phyloP scores from a whole-genome alignment of 352 stramenopile species.

The Pythium aphanidermatum region DNA sequence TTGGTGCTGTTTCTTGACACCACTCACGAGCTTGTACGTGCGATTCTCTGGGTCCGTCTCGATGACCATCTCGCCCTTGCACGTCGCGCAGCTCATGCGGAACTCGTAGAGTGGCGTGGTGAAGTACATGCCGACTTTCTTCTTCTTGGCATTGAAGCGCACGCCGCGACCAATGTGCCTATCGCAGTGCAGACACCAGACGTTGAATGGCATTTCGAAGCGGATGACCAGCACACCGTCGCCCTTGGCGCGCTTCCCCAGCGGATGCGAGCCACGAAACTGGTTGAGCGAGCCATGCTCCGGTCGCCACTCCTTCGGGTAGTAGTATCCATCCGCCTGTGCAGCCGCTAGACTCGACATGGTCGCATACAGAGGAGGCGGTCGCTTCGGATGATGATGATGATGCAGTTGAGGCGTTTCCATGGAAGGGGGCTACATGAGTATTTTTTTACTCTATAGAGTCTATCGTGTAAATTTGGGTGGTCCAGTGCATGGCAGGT shows the following conservation, averaged over 20 bases:
- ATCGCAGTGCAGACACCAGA: conserved; percentile 86
- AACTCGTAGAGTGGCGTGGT: conserved; percentile 94
- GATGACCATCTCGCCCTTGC: conserved; percentile 87
- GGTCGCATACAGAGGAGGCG: neutral
- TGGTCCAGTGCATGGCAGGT: too few species aligned
- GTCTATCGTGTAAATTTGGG: too few species aligned
- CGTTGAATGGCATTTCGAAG: conserved; percentile 97
- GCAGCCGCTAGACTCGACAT: conserved; percentile 97
- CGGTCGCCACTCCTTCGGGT: conserved; percentile 89
- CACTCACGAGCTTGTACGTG: conserved; percentile 83
- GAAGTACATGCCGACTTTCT: conserved; percentile 87
- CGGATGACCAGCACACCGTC: conserved; percentile 91
- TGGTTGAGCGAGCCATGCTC: conserved; percentile 84
- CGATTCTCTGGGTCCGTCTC: conserved; percentile 93
- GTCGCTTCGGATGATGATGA: neutral
- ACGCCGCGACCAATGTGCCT: conserved; percentile 79
- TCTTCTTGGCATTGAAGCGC: conserved; percentile 97
- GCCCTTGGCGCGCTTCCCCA: conserved; percentile 74
- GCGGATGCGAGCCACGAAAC: conserved; percentile 65
- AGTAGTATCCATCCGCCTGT: conserved; percentile 98
- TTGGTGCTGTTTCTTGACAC: conserved; percentile 82
- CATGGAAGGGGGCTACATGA: neutral
- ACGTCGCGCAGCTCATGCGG: conserved; percentile 89
- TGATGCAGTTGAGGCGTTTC: neutral
- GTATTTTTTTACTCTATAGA: too few species aligned